phyloP scores from a whole-genome alignment of 108 stramenopile genomes.

The Heterococcus sp. region DNA sequence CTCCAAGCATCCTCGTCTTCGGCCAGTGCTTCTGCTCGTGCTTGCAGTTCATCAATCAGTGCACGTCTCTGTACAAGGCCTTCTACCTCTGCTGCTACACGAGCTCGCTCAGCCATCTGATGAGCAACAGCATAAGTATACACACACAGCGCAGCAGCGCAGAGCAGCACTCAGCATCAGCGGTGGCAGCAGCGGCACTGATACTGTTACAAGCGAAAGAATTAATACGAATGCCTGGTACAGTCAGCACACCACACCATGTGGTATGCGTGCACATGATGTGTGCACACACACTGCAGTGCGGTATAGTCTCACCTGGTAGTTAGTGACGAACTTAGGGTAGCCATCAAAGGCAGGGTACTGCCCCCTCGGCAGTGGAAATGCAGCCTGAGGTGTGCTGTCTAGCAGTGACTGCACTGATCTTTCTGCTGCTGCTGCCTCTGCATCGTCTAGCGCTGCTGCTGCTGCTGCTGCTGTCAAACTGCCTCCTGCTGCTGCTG shows the following conservation, averaged over 20 bases:
- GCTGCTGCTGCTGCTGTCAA: background rate
- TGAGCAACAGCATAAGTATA: too few species aligned
- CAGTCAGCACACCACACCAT: too few species aligned
- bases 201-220: too few species aligned
- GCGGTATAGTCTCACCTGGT: too few species aligned
- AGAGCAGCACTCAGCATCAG: too few species aligned
- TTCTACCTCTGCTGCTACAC: background rate
- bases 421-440: background rate
- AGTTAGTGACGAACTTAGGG: slow-evolving; percentile 29
- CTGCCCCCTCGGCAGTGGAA: slow-evolving; percentile 6
- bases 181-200: too few species aligned
- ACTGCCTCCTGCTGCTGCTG: background rate
- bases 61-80: background rate
- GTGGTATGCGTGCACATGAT: too few species aligned
- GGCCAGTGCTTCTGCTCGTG: background rate
- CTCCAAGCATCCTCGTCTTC: background rate
- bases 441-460: background rate
- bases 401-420: background rate
- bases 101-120: background rate
- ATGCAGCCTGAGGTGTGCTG: background rate
- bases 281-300: too few species aligned
- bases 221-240: too few species aligned
- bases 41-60: background rate
- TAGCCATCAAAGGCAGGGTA: slow-evolving; percentile 31
- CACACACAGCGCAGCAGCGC: too few species aligned